Percentiles rank a stretch among this genome's conserved stretches.
Conservation (phyloP, 2,329 filamentous ascomycete species). For the Zopfia rhizophila region DNA sequence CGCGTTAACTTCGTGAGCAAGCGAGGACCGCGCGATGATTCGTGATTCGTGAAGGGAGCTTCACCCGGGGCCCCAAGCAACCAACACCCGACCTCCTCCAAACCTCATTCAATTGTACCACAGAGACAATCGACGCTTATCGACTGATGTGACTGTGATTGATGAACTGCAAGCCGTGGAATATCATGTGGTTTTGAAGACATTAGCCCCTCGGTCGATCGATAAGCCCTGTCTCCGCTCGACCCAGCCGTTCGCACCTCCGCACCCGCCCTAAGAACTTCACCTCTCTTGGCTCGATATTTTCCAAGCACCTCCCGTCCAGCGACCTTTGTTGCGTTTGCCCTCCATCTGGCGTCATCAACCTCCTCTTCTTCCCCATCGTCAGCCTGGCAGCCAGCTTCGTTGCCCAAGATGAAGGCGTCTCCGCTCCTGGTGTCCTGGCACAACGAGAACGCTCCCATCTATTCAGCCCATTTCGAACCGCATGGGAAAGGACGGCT, state of each 20-base stretch:
- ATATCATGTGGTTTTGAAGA: neutral
- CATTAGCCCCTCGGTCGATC: neutral
- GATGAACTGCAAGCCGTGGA: neutral
- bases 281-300: neutral
- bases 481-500: constrained; percentile 89
- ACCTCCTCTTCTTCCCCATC: neutral
- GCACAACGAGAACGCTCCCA: constrained; percentile 96
- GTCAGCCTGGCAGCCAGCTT: constrained; percentile 6
- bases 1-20: too few species aligned
- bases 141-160: neutral
- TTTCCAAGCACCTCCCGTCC: neutral
- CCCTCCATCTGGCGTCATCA: neutral
- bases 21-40: too few species aligned
- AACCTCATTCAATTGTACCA: constrained; percentile 1
- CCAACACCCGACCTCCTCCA: constrained; percentile 3
- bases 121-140: neutral
- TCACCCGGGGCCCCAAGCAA: too few species aligned
- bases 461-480: constrained; percentile 98
- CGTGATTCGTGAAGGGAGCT: too few species aligned
- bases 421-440: constrained; percentile 96
- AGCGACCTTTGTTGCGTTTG: too few species aligned
- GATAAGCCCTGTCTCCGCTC: neutral
- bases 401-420: constrained; percentile 78
- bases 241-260: neutral
- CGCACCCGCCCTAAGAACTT: neutral